Evolutionary conservation across 2,329 filamentous ascomycete species (phyloP).

Genomic region (Incumbomyces delicatus): DNA sequence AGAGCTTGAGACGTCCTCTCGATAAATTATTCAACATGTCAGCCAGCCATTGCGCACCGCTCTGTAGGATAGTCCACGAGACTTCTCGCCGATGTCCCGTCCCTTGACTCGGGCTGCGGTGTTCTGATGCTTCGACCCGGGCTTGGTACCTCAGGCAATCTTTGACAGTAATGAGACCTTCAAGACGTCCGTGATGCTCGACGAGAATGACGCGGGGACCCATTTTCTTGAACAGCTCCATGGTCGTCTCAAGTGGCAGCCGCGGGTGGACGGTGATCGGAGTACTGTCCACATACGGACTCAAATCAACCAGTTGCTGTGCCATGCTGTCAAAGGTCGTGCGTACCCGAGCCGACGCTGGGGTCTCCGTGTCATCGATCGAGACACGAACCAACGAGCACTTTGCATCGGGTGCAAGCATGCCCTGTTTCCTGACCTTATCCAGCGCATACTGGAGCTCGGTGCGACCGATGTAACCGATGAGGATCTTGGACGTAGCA

Average conservation of each 20-base stretch:
- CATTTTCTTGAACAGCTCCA: constrained; percentile 98
- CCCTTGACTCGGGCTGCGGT: constrained; percentile 41
- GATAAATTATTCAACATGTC: constrained; percentile 44
- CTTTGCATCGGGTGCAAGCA: constrained; percentile 56
- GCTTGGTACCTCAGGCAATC: constrained; percentile 97
- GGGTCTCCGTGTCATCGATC: constrained; percentile 22
- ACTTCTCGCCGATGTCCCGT: constrained; percentile 50
- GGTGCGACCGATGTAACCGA: constrained; percentile 87
- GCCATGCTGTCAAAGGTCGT: constrained; percentile 51
- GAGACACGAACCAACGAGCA: constrained; percentile 60
- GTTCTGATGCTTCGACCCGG: constrained; percentile 78
- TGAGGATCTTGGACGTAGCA: constrained; percentile 54
- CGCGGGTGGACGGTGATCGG: constrained; percentile 86
- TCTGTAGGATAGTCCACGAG: constrained; percentile 51
- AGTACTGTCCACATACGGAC: constrained; percentile 77
- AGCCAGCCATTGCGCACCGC: constrained; percentile 49
- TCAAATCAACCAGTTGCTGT: constrained; percentile 62
- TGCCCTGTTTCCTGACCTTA: constrained; percentile 59
- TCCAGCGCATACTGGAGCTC: constrained; percentile 87
- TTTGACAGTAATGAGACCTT: constrained; percentile 86
- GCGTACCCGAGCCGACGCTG: constrained; percentile 28
- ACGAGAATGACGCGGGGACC: constrained; percentile 87
- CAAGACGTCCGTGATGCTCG: constrained; percentile 75
- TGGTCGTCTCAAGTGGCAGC: constrained; percentile 86
- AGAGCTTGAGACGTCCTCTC: constrained; percentile 49